Conservation (phyloP, 768 basidiomycete species). For the Boletus coccyginus region DNA sequence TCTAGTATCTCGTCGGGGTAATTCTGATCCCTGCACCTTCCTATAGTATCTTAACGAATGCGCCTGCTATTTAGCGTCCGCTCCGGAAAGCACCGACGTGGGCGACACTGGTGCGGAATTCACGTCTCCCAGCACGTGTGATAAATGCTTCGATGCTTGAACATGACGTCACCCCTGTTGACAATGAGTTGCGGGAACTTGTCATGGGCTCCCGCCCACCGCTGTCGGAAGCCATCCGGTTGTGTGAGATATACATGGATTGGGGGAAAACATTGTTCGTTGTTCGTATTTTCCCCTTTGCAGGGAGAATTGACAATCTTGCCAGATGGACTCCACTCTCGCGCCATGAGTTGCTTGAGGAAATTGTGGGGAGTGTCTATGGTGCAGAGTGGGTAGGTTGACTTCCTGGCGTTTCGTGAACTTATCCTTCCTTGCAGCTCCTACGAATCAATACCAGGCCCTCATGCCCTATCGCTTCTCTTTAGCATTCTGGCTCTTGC, state of each 20-base stretch:
- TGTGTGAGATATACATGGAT: conserved; percentile 66
- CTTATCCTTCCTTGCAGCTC: conserved; percentile 30
- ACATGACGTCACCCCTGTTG: conserved; percentile 26
- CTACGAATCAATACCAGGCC: conserved; percentile 36
- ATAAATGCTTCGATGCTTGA: conserved; percentile 38
- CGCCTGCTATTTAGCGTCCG: conserved; percentile 21
- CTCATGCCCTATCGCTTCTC: conserved; percentile 60
- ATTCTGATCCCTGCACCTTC: not conserved
- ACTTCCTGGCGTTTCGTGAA: not conserved
- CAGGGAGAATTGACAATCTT: not conserved
- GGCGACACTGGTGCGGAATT: conserved; percentile 19
- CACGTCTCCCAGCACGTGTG: conserved; percentile 41
- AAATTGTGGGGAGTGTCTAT: conserved; percentile 54
- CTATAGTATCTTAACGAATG: not conserved
- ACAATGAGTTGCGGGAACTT: conserved; percentile 39
- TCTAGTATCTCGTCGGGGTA: conserved; percentile 60
- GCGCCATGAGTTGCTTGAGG: conserved; percentile 53
- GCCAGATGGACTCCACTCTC: conserved; percentile 54
- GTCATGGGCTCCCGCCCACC: conserved; percentile 52
- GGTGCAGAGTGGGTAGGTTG: conserved; percentile 42
- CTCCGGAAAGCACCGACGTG: conserved; percentile 14
- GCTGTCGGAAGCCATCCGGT: conserved; percentile 53
- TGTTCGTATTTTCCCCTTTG: not conserved
- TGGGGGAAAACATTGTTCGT: conserved; percentile 58
- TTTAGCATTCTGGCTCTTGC: conserved; percentile 68